Conservation (phyloP, 148 eudicot genomes). For the Amaranthus cruentus region DNA sequence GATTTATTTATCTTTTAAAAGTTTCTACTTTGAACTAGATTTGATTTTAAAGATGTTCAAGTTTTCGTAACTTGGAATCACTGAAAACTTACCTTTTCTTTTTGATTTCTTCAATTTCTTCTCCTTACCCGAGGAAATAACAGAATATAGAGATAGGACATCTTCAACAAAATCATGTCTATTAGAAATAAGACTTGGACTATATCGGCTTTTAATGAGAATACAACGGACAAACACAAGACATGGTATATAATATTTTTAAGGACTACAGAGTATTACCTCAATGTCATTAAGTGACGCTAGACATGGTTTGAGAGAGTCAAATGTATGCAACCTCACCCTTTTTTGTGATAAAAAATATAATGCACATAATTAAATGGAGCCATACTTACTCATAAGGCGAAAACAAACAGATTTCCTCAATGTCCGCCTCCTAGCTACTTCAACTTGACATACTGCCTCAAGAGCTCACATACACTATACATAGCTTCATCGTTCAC, state of each 20-base stretch:
- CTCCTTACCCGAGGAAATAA: not conserved
- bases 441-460: slow-evolving; percentile 66
- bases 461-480: slow-evolving; percentile 66
- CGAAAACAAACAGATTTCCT: slow-evolving; percentile 70
- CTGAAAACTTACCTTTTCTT: too few species aligned
- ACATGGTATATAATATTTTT: not conserved
- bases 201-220: not conserved
- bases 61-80: too few species aligned
- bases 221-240: not conserved
- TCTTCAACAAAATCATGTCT: not conserved
- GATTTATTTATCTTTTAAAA: too few species aligned
- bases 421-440: slow-evolving; percentile 57
- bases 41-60: too few species aligned
- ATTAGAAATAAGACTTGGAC: not conserved
- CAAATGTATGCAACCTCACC: too few species aligned
- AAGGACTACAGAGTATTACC: too few species aligned
- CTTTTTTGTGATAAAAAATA: too few species aligned
- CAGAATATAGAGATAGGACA: not conserved
- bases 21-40: too few species aligned
- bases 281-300: too few species aligned
- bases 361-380: too few species aligned
- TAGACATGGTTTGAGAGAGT: too few species aligned
- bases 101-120: too few species aligned
- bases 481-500: slow-evolving; percentile 43
- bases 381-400: slow-evolving; percentile 61